Percentiles rank a stretch among this genome's conserved stretches.
phyloP scores from a whole-genome alignment of 1,284 basidiomycete genomes.

The Megacollybia platyphylla region DNA sequence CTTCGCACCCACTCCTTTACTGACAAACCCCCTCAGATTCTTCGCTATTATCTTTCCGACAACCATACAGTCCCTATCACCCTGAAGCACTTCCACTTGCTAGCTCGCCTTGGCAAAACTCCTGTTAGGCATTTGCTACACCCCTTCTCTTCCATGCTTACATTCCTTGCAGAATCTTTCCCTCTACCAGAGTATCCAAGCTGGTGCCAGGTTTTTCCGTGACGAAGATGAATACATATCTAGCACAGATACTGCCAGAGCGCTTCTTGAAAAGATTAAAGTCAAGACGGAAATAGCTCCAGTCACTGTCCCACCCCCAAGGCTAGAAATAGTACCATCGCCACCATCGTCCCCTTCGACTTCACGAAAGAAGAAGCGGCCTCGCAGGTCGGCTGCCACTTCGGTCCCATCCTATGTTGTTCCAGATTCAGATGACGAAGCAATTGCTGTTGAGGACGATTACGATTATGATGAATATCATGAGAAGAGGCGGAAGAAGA shows the following conservation, averaged over 20 bases:
- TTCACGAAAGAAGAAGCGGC: conserved; percentile 28
- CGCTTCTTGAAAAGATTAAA: conserved; percentile 15
- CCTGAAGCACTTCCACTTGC: conserved; percentile 56
- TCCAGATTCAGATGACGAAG: conserved; percentile 63
- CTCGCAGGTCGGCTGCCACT: conserved; percentile 40
- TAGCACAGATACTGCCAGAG: conserved; percentile 13
- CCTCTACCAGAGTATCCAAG: conserved; percentile 46
- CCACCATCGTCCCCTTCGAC: conserved; percentile 7
- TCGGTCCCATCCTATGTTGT: conserved; percentile 46
- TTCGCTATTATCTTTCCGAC: conserved; percentile 29
- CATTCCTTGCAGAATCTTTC: conserved; percentile 25
- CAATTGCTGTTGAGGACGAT: conserved; percentile 29
- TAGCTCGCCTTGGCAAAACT: conserved; percentile 45
- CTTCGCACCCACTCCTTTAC: not conserved
- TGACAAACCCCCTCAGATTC: conserved; percentile 21
- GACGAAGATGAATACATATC: conserved; percentile 52
- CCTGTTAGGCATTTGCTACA: conserved; percentile 29
- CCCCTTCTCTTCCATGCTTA: not conserved
- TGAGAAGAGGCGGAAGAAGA: conserved; percentile 27
- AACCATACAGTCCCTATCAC: conserved; percentile 44
- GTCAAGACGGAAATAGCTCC: conserved; percentile 29
- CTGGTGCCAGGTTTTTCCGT: conserved; percentile 52
- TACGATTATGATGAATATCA: conserved; percentile 16
- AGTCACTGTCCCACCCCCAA: conserved; percentile 13
- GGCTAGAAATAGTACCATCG: conserved; percentile 8